Evolutionary conservation across 2,329 filamentous ascomycete genomes (phyloP).

Genomic region (Trichoderma endophyticum): DNA sequence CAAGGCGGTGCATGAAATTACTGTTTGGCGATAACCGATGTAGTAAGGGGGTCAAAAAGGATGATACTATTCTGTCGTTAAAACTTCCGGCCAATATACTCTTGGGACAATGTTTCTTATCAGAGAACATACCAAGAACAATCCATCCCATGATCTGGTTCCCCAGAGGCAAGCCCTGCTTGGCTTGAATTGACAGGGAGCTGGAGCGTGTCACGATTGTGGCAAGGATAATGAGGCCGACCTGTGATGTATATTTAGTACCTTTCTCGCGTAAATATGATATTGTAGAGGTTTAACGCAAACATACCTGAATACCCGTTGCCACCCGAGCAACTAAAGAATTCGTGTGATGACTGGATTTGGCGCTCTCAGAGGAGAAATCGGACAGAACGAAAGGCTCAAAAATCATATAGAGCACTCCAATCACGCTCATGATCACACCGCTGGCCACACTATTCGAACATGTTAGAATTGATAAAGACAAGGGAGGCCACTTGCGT

Average conservation of each 20-base stretch:
- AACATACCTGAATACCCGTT: slow-evolving; percentile 61
- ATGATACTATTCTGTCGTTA: slow-evolving; percentile 53
- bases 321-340: slow-evolving; percentile 53
- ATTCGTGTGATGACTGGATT: slow-evolving; percentile 33
- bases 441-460: slow-evolving; percentile 66
- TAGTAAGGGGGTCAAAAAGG: slow-evolving; percentile 75
- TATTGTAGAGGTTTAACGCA: slow-evolving; percentile 23
- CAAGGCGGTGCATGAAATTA: slow-evolving; percentile 85
- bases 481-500: background rate
- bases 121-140: slow-evolving; percentile 61
- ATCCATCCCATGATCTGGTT: slow-evolving; percentile 86
- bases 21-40: slow-evolving; percentile 76
- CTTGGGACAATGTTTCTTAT: background rate
- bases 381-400: slow-evolving; percentile 61
- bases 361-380: slow-evolving; percentile 31
- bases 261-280: background rate
- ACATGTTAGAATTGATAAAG: slow-evolving; percentile 18
- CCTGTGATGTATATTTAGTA: slow-evolving; percentile 36
- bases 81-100: slow-evolving; percentile 13
- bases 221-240: slow-evolving; percentile 75
- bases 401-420: slow-evolving; percentile 74
- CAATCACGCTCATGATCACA: slow-evolving; percentile 70
- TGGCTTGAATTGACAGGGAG: slow-evolving; percentile 79
- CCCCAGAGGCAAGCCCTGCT: slow-evolving; percentile 77
- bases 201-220: slow-evolving; percentile 87